phyloP scores from a whole-genome alignment of 768 basidiomycete species.

The Tricholoma matsutake region DNA sequence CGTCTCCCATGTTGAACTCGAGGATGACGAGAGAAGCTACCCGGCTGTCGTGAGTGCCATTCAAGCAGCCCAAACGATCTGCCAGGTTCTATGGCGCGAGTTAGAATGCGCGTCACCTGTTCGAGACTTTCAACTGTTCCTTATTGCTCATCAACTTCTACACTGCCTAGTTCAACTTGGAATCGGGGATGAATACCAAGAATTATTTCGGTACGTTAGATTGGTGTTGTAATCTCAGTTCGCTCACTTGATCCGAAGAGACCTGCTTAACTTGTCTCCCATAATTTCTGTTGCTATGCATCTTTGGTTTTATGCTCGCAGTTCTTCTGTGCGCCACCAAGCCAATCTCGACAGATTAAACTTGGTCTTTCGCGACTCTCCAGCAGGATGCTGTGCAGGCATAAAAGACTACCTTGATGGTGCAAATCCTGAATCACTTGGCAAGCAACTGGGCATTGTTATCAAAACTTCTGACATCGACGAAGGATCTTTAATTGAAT shows the following conservation, averaged over 20 bases:
- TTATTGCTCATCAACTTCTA: not conserved
- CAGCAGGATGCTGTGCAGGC: not conserved
- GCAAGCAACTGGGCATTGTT: not conserved
- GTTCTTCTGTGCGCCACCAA: not conserved
- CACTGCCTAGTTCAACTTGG: not conserved
- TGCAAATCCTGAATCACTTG: not conserved
- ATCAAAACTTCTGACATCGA: not conserved
- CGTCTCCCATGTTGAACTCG: not conserved
- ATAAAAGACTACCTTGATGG: not conserved
- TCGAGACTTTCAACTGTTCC: not conserved
- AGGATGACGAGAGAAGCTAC: not conserved
- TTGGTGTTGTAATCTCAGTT: not conserved
- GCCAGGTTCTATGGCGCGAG: not conserved
- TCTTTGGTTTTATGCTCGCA: not conserved
- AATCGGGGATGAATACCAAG: not conserved
- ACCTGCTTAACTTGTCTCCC: not conserved
- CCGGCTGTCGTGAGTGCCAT: not conserved
- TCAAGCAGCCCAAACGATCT: not conserved
- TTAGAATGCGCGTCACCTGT: not conserved
- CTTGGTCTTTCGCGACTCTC: not conserved
- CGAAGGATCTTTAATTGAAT: not conserved
- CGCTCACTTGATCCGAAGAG: not conserved
- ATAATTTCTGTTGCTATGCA: not conserved
- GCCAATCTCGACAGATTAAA: not conserved
- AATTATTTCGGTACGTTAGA: not conserved